phyloP scores from a whole-genome alignment of 768 basidiomycete genomes.

The Xanthoconium purpureum region DNA sequence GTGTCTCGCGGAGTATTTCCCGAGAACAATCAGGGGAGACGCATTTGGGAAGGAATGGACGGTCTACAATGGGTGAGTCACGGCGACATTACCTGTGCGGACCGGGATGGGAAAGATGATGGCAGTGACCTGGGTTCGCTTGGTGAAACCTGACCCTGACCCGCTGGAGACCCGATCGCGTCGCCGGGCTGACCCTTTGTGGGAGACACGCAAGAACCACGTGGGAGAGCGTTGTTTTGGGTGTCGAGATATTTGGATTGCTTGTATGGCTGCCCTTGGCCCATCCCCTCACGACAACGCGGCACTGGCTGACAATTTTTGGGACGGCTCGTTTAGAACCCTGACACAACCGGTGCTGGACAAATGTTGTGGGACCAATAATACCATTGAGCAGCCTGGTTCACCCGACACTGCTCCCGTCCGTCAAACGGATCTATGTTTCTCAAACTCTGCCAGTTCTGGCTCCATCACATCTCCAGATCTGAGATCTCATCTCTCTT shows the following conservation, averaged over 20 bases:
- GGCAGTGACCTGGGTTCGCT: constrained; percentile 9
- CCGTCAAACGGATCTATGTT: constrained; percentile 30
- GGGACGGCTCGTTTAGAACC: background rate
- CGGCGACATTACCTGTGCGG: constrained; percentile 8
- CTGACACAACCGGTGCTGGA: constrained; percentile 4
- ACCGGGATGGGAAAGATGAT: background rate
- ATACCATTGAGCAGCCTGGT: constrained; percentile 11
- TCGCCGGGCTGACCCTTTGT: constrained; percentile 12
- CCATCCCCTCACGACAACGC: constrained; percentile 12
- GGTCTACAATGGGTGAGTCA: constrained; percentile 16
- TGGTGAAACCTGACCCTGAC: constrained; percentile 13
- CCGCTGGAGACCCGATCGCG: constrained; percentile 9
- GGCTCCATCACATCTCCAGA: constrained; percentile 28
- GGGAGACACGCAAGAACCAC: constrained; percentile 23
- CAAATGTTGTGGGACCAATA: constrained; percentile 12
- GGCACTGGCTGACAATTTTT: constrained; percentile 14
- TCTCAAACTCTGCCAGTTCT: constrained; percentile 27
- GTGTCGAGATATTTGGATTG: constrained; percentile 19
- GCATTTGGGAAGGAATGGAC: constrained; percentile 3
- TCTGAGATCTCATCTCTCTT: constrained; percentile 33
- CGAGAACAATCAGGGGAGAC: constrained; percentile 4
- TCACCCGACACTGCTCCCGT: constrained; percentile 22
- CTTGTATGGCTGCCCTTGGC: constrained; percentile 9
- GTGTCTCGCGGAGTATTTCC: background rate
- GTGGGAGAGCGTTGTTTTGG: constrained; percentile 20